Evolutionary conservation across 73 alveolate genomes (phyloP).

Genomic region (Paramecium pentaurelia): DNA sequence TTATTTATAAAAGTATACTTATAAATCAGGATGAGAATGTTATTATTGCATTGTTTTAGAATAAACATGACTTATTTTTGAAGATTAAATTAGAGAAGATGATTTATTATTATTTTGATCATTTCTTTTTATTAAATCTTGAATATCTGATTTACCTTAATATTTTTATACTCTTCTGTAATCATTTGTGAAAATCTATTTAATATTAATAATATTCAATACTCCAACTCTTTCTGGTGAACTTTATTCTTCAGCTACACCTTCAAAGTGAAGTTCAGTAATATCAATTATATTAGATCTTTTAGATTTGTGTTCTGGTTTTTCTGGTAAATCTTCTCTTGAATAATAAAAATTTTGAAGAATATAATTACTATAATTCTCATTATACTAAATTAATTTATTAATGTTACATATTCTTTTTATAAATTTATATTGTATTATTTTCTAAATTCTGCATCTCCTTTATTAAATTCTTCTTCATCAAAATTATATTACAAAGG

Average conservation of each 20-base stretch:
- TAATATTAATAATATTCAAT: background rate
- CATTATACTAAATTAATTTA: background rate
- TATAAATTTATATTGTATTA: background rate
- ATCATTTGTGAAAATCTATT: background rate
- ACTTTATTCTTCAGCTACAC: background rate
- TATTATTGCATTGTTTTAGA: background rate
- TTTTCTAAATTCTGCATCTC: constrained; percentile 57
- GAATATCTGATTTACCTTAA: background rate
- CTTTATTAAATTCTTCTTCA: constrained; percentile 54
- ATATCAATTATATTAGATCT: background rate
- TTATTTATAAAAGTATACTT: background rate
- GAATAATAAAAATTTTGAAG: constrained; percentile 17
- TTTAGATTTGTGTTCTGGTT: background rate
- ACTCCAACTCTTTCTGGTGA: background rate
- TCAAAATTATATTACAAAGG: constrained; percentile 46
- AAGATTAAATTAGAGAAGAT: background rate
- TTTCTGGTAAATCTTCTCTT: background rate
- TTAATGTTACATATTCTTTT: background rate
- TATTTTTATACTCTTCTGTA: background rate
- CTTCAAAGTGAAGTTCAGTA: background rate
- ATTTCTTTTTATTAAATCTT: background rate
- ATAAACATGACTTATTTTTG: background rate
- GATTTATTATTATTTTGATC: background rate
- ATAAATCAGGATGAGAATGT: background rate
- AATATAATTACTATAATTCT: background rate